Evolutionary conservation across 2,329 filamentous ascomycete genomes (phyloP), one percentile per base, ranked within the genome.

Genomic region (Arthrobotrys pseudoclavata): DNA sequence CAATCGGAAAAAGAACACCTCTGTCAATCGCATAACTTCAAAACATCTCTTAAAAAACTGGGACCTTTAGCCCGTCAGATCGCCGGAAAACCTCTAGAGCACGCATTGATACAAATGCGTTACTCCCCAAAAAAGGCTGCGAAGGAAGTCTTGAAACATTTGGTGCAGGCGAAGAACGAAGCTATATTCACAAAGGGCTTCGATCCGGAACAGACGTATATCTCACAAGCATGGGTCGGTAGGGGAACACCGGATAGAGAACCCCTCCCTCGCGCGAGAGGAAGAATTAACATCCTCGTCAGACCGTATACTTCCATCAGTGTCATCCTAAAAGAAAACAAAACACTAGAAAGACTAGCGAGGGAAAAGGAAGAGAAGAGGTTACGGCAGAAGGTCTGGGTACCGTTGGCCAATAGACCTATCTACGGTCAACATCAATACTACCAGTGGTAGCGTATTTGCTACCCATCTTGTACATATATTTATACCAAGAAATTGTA

Each of bases 91-190:
- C 91, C 91, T n/a, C 87, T 99, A 78, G 93, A 96, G 72, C 94
- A 99, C 40, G 96, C 96, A 13, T 92, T 98, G 80, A 85, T 92
- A 68, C 96, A 99, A 87, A 97, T 99, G 93, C 89, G 91, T 69
- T 98, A 95, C 86, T 95, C 91, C 84, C 93, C 93, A 86, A 99
- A 99, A 89, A 95, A 94, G 86, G 92, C 91, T 79, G 92, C 95
- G 5, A 86, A 89, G 80, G 93, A 97, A 82, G 89, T 98, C 29
- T 86, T 88, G 80, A 90, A 89, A 82, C 92, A 96, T 82, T 86
- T 99, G 18, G 89, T 96, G 82, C 88, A 92, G 81, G 94, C 95
- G 0, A 89, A 91, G 72, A 92, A 97, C 82, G 86, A 91, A 82
- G 96, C 96, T 40, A 86, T 97, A 80, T 92, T 92, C 15, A 88